Evolutionary conservation across 192 early-diverging fungal genomes (phyloP), one percentile per base, ranked within the genome.

Genomic region (Helicostylum pulchrum): DNA sequence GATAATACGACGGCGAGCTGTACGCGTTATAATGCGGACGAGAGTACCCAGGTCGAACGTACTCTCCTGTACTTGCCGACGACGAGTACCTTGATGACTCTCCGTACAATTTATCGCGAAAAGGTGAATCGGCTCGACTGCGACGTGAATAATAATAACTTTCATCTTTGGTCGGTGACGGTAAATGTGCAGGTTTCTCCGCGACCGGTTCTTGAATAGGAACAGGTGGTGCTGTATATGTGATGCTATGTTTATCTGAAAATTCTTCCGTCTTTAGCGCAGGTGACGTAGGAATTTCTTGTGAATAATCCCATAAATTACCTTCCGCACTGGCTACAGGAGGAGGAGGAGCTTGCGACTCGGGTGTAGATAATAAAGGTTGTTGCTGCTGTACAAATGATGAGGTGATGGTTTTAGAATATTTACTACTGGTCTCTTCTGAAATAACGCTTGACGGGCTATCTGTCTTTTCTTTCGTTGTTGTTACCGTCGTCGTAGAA

Each of bases 91-190:
- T 39, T 15, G 39, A 15, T 4, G 9, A 57, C 3, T 59, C 43
- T 4, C 21, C 19, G 14, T 44, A 30, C 11, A 42, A 42, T 5
- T 54, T 31, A 12, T 54, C 31, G 12, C 53, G 10, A 15, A 34
- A 30, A 49, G 46, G 39, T 0, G 34, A 30, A 12, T 44, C 39
- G 12, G 51, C 39, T 53, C 62, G 49, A 19, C 62, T 53, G 8
- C 42, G 26, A 31, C 51, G 42, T n/a, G 47, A 9, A 23, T 61
- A 49, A 47, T 50, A 36, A 34, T 63, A 53, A 36, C 15, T 9
- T 52, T 39, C 12, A 39, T 30, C 10, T 15, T 36, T 31, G 10
- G 50, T 23, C 7, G 12, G 6, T 23, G 42, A 34, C 21, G 53
- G 26, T 15, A 36, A 15, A 30, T 55, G 36, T 4, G 9, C 36